Conservation (phyloP, 495 filamentous ascomycete species). For the Neurospora tetraspora region DNA sequence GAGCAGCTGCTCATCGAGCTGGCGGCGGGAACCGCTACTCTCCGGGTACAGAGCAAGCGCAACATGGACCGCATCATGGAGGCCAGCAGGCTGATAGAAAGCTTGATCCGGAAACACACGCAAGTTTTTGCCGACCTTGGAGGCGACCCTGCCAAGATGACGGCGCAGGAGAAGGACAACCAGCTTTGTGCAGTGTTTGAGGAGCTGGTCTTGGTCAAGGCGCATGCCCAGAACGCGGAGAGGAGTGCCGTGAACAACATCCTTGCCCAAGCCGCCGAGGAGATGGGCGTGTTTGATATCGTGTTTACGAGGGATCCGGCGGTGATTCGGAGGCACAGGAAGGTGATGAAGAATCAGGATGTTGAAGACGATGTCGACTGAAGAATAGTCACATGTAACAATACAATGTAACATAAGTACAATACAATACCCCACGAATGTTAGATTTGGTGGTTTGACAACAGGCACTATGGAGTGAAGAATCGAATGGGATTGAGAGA, state of each 20-base stretch:
- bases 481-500: too few relatives aligned
- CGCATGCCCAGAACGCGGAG: constrained; percentile 19
- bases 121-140: constrained; percentile 8
- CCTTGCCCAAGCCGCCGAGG: constrained; percentile 36
- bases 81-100: constrained; percentile 22
- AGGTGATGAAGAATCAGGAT: constrained; percentile 4
- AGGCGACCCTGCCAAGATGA: constrained; percentile 12
- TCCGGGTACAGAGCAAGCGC: constrained; percentile 24
- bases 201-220: constrained; percentile 32
- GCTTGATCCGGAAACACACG: constrained; percentile 13
- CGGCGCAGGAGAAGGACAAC: constrained; percentile 13
- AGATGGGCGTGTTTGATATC: constrained; percentile 45
- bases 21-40: constrained; percentile 23
- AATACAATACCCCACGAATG: background rate
- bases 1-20: constrained; percentile 33
- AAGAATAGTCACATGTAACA: background rate
- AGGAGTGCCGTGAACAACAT: constrained; percentile 28
- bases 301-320: constrained; percentile 11
- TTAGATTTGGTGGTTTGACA: background rate
- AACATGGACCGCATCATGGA: constrained; percentile 24
- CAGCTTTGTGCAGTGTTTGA: constrained; percentile 20
- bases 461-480: too few relatives aligned
- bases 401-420: background rate
- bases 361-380: background rate
- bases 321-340: constrained; percentile 13